These are phyloP conservation scores for Chalciporus sphaerocephalus DNA, from an alignment of 768 basidiomycete species.

Conservation along the genomic window DNA sequence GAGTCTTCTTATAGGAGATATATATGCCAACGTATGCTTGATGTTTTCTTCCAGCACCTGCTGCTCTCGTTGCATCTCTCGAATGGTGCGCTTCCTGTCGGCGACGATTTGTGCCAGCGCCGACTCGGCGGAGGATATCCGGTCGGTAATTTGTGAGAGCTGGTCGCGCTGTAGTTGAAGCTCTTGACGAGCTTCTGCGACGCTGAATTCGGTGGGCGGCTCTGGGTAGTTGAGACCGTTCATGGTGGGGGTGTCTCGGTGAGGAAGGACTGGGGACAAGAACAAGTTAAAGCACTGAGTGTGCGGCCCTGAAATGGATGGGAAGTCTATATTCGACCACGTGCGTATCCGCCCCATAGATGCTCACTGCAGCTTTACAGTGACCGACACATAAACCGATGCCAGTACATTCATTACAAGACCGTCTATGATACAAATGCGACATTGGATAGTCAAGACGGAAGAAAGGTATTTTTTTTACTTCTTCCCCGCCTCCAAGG, in stretches of 20 bases:
- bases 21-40: slow-evolving; percentile 53
- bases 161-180: slow-evolving; percentile 34
- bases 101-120: slow-evolving; percentile 55
- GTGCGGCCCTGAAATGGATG: slow-evolving; percentile 18
- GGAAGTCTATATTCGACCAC: slow-evolving; percentile 21
- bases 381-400: background rate
- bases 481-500: slow-evolving; percentile 79
- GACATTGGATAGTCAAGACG: background rate
- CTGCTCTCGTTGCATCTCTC: slow-evolving; percentile 49
- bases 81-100: slow-evolving; percentile 51
- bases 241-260: slow-evolving; percentile 26
- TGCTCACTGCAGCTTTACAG: too few relatives aligned
- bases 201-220: slow-evolving; percentile 53
- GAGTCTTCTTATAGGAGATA: slow-evolving; percentile 67
- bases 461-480: slow-evolving; percentile 30
- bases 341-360: slow-evolving; percentile 12
- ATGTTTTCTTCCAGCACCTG: slow-evolving; percentile 45
- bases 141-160: slow-evolving; percentile 35
- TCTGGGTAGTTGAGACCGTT: slow-evolving; percentile 39
- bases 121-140: slow-evolving; percentile 51
- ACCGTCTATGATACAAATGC: slow-evolving; percentile 24
- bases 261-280: slow-evolving; percentile 9
- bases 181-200: slow-evolving; percentile 47
- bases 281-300: background rate
- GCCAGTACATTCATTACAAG: slow-evolving; percentile 20